Conservation (phyloP, 805 yeast species). For the Candida ponderosae region DNA sequence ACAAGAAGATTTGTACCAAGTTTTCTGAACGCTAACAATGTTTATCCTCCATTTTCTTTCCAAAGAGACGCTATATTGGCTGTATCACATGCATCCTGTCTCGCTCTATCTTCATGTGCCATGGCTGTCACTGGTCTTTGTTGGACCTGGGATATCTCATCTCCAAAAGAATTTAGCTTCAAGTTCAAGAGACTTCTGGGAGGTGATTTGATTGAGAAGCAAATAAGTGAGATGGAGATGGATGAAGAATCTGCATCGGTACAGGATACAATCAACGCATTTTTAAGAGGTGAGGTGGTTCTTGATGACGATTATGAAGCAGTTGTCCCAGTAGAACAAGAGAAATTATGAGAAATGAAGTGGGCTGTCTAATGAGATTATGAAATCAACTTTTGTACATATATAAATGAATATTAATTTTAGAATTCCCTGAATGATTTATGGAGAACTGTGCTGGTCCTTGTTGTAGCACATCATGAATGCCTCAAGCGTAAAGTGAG, state of each 20-base stretch:
- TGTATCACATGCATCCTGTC: constrained; percentile 68
- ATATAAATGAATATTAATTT: too few relatives aligned
- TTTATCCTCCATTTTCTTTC: constrained; percentile 76
- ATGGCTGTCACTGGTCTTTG: constrained; percentile 69
- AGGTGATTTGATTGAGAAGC: constrained; percentile 52
- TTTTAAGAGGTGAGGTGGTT: constrained; percentile 34
- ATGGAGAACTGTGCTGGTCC: too few relatives aligned
- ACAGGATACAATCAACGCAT: constrained; percentile 45
- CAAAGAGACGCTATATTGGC: constrained; percentile 82
- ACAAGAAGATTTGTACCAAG: constrained; percentile 68
- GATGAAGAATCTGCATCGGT: constrained; percentile 55
- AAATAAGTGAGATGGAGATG: constrained; percentile 33
- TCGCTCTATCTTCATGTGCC: constrained; percentile 65
- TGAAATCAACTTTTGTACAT: too few relatives aligned
- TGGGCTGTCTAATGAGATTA: too few relatives aligned
- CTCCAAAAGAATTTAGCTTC: constrained; percentile 61
- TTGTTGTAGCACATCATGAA: too few relatives aligned
- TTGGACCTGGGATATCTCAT: constrained; percentile 73
- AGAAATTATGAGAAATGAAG: too few relatives aligned
- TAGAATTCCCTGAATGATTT: too few relatives aligned
- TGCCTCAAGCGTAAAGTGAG: too few relatives aligned
- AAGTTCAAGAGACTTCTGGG: constrained; percentile 59
- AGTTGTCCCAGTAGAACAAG: not conserved
- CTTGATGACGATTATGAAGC: not conserved
- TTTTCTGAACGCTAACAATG: constrained; percentile 76